These are phyloP conservation scores for Phialophora expanda DNA, from an alignment of 2,329 filamentous ascomycete species.

Conservation along the genomic window DNA sequence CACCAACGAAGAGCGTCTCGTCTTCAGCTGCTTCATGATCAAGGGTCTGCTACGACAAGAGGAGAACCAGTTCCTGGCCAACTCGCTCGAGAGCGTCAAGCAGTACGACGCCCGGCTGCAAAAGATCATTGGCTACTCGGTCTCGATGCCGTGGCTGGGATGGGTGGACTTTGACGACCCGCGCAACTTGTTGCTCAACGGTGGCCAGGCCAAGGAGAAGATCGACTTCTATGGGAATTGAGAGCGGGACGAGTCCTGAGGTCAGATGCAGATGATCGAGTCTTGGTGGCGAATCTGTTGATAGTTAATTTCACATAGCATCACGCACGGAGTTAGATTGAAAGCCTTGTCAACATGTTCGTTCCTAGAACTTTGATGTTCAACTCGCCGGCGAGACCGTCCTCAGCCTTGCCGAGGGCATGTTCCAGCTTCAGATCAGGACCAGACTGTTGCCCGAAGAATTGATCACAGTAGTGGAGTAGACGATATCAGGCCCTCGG, in stretches of 20 bases:
- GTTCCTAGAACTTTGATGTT: no score
- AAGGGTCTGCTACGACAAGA: slow-evolving; percentile 43
- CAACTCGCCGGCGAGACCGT: no score
- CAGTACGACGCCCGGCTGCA: background rate
- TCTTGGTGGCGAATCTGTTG: no score
- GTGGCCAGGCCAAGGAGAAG: slow-evolving; percentile 9
- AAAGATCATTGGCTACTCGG: slow-evolving; percentile 1
- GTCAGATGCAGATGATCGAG: no score
- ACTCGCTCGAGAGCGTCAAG: background rate
- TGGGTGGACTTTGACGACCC: slow-evolving; percentile 11
- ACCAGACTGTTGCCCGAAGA: no score
- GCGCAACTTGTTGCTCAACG: slow-evolving; percentile 10
- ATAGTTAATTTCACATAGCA: no score
- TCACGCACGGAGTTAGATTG: no score
- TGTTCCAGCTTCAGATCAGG: no score
- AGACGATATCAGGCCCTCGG: no score
- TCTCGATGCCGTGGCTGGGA: background rate
- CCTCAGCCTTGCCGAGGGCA: no score
- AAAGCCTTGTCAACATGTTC: no score
- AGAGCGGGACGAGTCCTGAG: background rate
- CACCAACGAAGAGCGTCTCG: slow-evolving; percentile 43
- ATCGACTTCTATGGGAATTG: slow-evolving; percentile 3
- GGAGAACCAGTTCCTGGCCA: background rate
- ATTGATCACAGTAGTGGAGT: no score
- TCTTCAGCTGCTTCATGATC: slow-evolving; percentile 45